Evolutionary conservation across 768 basidiomycete genomes (phyloP), one percentile per base, ranked within the genome.

Genomic region (Xerocomus brunneocitrinus): DNA sequence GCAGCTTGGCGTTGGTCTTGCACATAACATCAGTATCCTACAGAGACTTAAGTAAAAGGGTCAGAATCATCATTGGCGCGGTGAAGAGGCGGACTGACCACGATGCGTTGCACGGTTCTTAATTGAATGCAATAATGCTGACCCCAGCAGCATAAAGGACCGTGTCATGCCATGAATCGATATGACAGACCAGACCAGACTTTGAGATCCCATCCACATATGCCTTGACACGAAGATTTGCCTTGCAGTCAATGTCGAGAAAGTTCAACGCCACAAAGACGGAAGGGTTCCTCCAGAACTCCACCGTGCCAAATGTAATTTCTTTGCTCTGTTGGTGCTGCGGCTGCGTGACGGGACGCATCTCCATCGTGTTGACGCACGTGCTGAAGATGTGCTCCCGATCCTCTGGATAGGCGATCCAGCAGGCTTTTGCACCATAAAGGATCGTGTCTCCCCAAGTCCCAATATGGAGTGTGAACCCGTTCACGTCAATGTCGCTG

Each of bases 401-500:
- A 28, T 62, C 62, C 16, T 55, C 53, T 24, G 62, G 62, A 40
- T 60, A 58, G 10, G 62, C 62, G n/a, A 63, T 50, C 62, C 62
- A 61, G 10, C 55, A 49, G 6, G 54, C 58, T 12, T 25, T 14
- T 1, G 40, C 58, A 2, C 4, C 5, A 10, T 50, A 6, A 6
- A 63, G 41, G 36, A 51, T 2, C 0, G 58, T 63, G 19, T 58
- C 47, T 3, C 25, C 48, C 58, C 51, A 56, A 1, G 55, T 61
- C 10, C 45, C 56, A 14, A 58, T 54, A 5, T 47, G 41, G 24
- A 60, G 58, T 13, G 52, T 63, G 44, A 57, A 63, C 16, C 62
- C 62, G 1, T 14, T 49, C 8, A 6, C 44, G 3, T 62, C 53
- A 14, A 63, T 49, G 16, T 51, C 34, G 4, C 46, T 60, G 13